Evolutionary conservation across 2,329 filamentous ascomycete genomes (phyloP), one percentile per base, ranked within the genome.

Genomic region (Teratosphaeria zuluensis): DNA sequence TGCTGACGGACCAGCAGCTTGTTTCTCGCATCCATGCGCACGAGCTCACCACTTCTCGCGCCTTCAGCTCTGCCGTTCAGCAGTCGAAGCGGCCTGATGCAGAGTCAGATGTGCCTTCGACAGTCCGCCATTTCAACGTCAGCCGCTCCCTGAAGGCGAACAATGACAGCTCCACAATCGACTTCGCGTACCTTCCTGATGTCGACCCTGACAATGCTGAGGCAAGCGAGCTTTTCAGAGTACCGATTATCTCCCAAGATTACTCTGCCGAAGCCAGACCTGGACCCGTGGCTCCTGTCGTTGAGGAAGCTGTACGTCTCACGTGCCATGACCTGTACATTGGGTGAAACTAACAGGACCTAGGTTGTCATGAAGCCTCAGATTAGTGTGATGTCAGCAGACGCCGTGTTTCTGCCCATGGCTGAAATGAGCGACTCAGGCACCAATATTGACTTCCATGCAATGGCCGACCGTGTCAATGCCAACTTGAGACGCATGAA

Each of bases 151-250:
- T 78, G 56, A 84, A 84, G 69, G 73, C 80, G 31, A 76, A 81
- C 62, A 77, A 80, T 57, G 83, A 86, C 73, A 74, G 72, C 60
- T 84, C 81, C 48, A 83, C 83, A 51, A 81, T 86, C 60, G 84
- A 86, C 74, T 85, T 86, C 67, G 79, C 79, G 65, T 85, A 80
- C 74, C 75, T 86, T 64, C 84, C 84, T 38, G 75, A 76, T 58
- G 75, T 78, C 64, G 74, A 78, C 55, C 30, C 61, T 24, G 58
- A 62, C 21, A 59, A 60, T 33, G 32, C 63, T 31, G 63, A 66
- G 28, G 55, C 63, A 31, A 59, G 61, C 52, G 48, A 63, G 9
- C 58, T 62, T n/a, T 58, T 70, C 55, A 65, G 69, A 35, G 69
- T 72, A 11, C 70, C 69, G 32, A 68, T 72, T 55, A 59, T 71